Evolutionary conservation across 2,329 filamentous ascomycete genomes (phyloP), one percentile per base, ranked within the genome.

Genomic region (Neonectria punicea): DNA sequence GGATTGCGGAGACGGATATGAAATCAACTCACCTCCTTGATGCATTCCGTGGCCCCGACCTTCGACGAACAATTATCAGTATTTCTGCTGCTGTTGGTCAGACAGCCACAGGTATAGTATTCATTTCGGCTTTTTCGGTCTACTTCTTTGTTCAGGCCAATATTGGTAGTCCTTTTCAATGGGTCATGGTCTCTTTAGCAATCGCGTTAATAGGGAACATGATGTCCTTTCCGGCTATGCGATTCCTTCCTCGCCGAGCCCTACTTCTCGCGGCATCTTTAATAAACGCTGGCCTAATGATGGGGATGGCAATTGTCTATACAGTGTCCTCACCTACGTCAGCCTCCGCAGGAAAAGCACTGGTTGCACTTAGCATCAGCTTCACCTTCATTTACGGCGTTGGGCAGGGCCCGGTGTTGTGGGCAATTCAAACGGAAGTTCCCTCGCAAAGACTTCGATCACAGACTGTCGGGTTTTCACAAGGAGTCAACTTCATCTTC

Each of bases 351-450:
- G 47, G 47, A 4, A 50, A 50, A 18, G 22, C 28, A 2, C 22
- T 50, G 22, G 47, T 50, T 18, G 47, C 10, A 14, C 47, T 50
- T 9, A 50, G 47, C 16, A 50, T 50, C 10, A 30, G 11, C 22
- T 50, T 50, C 22, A 50, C 47, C 22, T 50, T 14, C 13, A 18
- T 50, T 6, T 50, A 50, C 7, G 47, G 47, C 11, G 11, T 50
- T 50, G 47, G 22, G 6, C 25, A 50, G 22, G 47, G 47, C 22
- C 47, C 47, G n/a, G 47, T 50, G 22, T 32, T 50, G 28, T 50
- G 47, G 47, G 47, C 47, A 30, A 28, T 50, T 50, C 47, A 50
- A 18, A 50, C 47, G 16, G 47, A 50, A 50, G 47, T 50, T 32
- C 47, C 47, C 7, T 50, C 47, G 10, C 47, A 50, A 18, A 50